These are phyloP conservation scores for Claviceps sp. DNA, from an alignment of 2,329 filamentous ascomycete species.

Conservation along the genomic window DNA sequence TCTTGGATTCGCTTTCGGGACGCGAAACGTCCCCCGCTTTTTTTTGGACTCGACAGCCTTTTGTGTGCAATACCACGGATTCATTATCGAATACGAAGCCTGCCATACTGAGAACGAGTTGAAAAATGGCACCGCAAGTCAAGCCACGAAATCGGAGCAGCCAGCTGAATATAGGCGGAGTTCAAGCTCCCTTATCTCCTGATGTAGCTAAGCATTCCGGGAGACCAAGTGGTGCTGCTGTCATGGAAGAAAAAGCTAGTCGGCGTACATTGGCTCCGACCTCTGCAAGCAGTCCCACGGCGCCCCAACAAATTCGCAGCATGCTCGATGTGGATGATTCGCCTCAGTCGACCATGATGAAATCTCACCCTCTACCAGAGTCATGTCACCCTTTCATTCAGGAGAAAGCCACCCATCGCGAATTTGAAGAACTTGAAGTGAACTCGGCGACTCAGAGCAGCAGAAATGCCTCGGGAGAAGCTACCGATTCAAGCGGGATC, in stretches of 20 bases:
- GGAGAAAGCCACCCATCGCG: conserved; percentile 9
- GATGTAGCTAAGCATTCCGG: conserved; percentile 9
- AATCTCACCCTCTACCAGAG: conserved; percentile 33
- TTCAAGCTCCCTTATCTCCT: background rate
- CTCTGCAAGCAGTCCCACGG: conserved; percentile 7
- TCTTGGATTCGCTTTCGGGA: conserved; percentile 23
- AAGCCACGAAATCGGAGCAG: conserved; percentile 34
- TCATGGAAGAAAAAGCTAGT: conserved; percentile 7
- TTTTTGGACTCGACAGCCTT: conserved; percentile 18
- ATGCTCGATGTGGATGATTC: conserved; percentile 40
- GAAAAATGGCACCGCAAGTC: conserved; percentile 28
- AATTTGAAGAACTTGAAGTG: background rate
- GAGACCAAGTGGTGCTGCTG: conserved; percentile 21
- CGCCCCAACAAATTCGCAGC: conserved; percentile 30
- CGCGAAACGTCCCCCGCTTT: conserved; percentile 4
- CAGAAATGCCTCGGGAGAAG: background rate
- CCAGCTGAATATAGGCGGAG: conserved; percentile 28
- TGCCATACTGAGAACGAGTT: conserved; percentile 16
- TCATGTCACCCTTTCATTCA: conserved; percentile 22
- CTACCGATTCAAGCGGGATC: background rate
- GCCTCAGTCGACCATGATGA: conserved; percentile 29
- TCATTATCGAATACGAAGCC: background rate
- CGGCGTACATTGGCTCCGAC: conserved; percentile 4
- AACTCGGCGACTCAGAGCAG: background rate
- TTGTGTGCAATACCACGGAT: conserved; percentile 10